Conservation (phyloP, 345 rosid genomes). For the Salix koriyanagi region DNA sequence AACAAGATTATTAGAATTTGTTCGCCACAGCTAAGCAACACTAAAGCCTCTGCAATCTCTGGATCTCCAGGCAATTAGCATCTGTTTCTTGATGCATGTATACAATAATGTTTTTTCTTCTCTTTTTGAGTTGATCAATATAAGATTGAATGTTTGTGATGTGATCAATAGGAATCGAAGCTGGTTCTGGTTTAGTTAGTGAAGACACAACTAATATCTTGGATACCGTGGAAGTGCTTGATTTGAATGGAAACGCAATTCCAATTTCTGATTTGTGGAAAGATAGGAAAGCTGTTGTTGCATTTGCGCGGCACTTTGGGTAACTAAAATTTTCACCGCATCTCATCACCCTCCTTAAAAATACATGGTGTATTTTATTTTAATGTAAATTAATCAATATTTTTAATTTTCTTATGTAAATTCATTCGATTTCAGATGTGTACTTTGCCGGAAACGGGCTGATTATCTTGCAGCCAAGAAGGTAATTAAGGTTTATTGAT, state of each 20-base stretch:
- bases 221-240: conserved; percentile 56
- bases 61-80: conserved; percentile 53
- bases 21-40: not conserved
- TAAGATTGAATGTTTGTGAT: not conserved
- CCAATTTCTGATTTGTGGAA: conserved; percentile 82
- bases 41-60: conserved; percentile 16
- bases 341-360: not conserved
- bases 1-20: not conserved
- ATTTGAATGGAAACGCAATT: conserved; percentile 58
- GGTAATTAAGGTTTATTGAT: conserved; percentile 32
- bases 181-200: conserved; percentile 17
- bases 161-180: conserved; percentile 32
- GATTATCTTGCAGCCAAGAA: conserved; percentile 78
- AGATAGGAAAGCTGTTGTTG: conserved; percentile 72
- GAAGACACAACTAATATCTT: conserved; percentile 39
- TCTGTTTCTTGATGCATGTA: not conserved
- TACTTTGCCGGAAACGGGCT: conserved; percentile 81
- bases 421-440: conserved; percentile 53
- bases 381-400: not conserved
- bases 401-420: not conserved
- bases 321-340: conserved; percentile 10
- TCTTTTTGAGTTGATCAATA: not conserved
- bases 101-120: not conserved
- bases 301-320: conserved; percentile 97
- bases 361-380: not conserved